Evolutionary conservation across 441 rosid genomes (phyloP), one percentile per base, ranked within the genome.

Genomic region (Bruguiera hainesii): DNA sequence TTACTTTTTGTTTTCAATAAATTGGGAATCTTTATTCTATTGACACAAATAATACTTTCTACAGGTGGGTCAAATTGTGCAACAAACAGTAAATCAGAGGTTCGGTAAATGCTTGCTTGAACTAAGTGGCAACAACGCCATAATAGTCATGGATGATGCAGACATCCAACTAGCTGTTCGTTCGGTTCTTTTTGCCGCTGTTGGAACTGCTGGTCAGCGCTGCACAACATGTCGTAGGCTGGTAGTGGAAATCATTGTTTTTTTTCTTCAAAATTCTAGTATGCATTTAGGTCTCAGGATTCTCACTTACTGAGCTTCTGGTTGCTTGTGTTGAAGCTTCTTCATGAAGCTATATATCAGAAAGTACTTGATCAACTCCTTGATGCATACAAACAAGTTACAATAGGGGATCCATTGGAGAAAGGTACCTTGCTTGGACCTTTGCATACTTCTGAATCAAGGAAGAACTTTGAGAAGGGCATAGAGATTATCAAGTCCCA

Each of bases 211-310:
- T 78, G 98, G 98, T 57, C 99, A 92, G 70, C 90, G 99, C 70
- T 92, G 98, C 87, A 91, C 99, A 70, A 90, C 99, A 62, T 92
- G 97, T 71, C 99, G 98, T 74, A 84, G 99, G 74, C 99, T 95
- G 98, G 98, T 95, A 90, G 26, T 56, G 23, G 1, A 49, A 69
- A 23, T 55, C 20, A 53, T 19, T 37, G 21, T 52, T 57, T 71
- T 68, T 77, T 75, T 70, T 52, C 60, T 67, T 23, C 57, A 39
- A 15, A 67, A 42, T 28, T 60, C 28, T 55, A 5, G 55, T 53
- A 42, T 56, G 51, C 13, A 33, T 28, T 55, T 53, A 10, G 52
- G 53, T 18, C 42, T 18, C 46, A 69, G 60, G 48, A 6, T 53
- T 66, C 63, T 50, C 52, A 33, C 65, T 39, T 6, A 61, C 5